Conservation (phyloP, 2,329 filamentous ascomycete genomes). For the Colletotrichum sp. region DNA sequence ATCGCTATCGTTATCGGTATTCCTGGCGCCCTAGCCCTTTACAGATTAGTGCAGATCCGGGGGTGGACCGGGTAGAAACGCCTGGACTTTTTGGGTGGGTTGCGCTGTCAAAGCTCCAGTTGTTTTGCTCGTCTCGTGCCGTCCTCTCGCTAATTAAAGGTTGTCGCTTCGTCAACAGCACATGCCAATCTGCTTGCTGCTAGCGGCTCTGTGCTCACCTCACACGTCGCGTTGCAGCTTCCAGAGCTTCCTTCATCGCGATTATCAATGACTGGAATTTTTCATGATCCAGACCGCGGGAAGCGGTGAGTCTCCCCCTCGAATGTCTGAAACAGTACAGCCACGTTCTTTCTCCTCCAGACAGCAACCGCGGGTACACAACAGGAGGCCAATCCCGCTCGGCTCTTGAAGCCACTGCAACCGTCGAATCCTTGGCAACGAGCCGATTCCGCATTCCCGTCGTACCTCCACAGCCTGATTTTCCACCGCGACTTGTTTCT, state of each 20-base stretch:
- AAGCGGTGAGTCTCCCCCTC: not conserved
- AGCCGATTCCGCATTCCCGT: not conserved
- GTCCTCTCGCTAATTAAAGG: not conserved
- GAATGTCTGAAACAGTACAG: not conserved
- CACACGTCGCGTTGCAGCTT: not conserved
- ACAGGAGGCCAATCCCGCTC: not conserved
- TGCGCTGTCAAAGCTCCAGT: constrained; percentile 14
- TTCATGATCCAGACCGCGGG: not conserved
- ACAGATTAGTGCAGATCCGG: constrained; percentile 17
- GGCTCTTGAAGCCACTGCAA: not conserved
- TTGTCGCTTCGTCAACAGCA: not conserved
- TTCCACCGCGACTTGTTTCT: not conserved
- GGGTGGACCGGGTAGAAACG: constrained; percentile 17
- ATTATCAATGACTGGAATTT: not conserved
- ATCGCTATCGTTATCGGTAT: constrained; percentile 18
- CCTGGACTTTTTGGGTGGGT: constrained; percentile 15
- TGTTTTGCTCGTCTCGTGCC: not conserved
- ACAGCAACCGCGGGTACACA: not conserved
- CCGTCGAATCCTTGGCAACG: not conserved
- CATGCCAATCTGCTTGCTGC: not conserved
- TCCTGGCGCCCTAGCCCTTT: not conserved
- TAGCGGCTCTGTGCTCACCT: not conserved
- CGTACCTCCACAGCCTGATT: not conserved
- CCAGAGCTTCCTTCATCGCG: not conserved
- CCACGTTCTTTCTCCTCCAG: not conserved